These are phyloP conservation scores for Clohesyomyces aquaticus DNA, from an alignment of 495 filamentous ascomycete genomes.

Conservation along the genomic window DNA sequence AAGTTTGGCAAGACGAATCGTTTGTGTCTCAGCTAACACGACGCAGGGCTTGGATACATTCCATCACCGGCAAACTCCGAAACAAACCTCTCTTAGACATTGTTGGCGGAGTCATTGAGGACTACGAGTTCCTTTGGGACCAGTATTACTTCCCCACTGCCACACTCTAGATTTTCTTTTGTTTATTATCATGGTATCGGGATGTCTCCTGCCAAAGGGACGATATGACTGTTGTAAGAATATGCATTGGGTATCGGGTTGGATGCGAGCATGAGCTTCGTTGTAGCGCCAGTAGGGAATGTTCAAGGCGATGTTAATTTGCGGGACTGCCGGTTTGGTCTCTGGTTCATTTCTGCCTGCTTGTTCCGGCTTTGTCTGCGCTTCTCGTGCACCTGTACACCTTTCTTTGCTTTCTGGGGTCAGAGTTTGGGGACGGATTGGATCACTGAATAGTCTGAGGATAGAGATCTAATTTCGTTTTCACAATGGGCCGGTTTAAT, in stretches of 20 bases:
- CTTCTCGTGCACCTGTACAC: no score
- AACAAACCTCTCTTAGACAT: constrained; percentile 77
- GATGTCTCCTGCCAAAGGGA: background rate
- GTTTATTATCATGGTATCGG: background rate
- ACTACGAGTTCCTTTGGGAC: constrained; percentile 98
- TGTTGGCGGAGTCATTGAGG: constrained; percentile 80
- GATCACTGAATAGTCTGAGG: no score
- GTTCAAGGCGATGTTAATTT: background rate
- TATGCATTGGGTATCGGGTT: constrained; percentile 19
- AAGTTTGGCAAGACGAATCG: constrained; percentile 35
- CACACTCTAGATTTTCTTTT: constrained; percentile 56
- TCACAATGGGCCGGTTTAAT: no score
- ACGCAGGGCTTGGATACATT: constrained; percentile 61
- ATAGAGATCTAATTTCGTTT: no score
- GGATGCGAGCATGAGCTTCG: constrained; percentile 17
- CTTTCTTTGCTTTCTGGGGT: no score
- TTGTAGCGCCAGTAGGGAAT: constrained; percentile 5
- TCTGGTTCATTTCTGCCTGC: background rate
- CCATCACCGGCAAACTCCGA: constrained; percentile 67
- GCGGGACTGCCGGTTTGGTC: constrained; percentile 13
- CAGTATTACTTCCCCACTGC: constrained; percentile 89
- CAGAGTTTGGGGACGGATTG: no score
- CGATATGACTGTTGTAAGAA: constrained; percentile 26
- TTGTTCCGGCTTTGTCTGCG: background rate
- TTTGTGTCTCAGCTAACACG: constrained; percentile 43